Percentiles rank a stretch among this genome's conserved stretches.
These are phyloP conservation scores for Henckelia pumila DNA, from an alignment of 257 asterid species.

Conservation along the genomic window DNA sequence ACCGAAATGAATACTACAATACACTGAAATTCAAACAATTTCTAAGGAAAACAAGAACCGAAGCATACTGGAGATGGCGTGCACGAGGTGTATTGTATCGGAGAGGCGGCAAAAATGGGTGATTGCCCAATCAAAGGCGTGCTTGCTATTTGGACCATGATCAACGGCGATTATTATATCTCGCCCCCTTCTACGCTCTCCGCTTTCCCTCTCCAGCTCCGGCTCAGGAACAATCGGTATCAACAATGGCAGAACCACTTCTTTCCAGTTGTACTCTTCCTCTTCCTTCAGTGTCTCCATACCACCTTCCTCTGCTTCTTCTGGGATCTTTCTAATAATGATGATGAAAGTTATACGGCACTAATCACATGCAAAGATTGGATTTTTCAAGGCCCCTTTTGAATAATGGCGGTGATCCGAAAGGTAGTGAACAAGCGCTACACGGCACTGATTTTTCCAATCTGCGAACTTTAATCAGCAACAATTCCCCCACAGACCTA, in stretches of 20 bases:
- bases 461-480: background rate
- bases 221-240: slow-evolving; percentile 58
- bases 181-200: slow-evolving; percentile 87
- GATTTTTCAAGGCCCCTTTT: background rate
- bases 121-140: slow-evolving; percentile 92
- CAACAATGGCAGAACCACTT: slow-evolving; percentile 60
- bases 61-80: slow-evolving; percentile 59
- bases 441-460: background rate
- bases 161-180: slow-evolving; percentile 77
- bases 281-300: slow-evolving; percentile 78
- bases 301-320: background rate
- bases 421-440: background rate
- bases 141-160: slow-evolving; percentile 90
- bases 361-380: background rate
- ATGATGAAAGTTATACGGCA: background rate
- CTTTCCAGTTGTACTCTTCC: slow-evolving; percentile 81
- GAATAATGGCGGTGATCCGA: background rate
- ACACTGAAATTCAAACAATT: no score
- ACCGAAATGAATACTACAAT: no score
- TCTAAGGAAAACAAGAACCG: background rate
- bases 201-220: slow-evolving; percentile 71
- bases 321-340: no score
- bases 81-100: slow-evolving; percentile 80
- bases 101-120: slow-evolving; percentile 88
- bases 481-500: background rate